Base-by-base conservation (phyloP, 2,329 filamentous ascomycete species). In the Didymella lethalis region DNA sequence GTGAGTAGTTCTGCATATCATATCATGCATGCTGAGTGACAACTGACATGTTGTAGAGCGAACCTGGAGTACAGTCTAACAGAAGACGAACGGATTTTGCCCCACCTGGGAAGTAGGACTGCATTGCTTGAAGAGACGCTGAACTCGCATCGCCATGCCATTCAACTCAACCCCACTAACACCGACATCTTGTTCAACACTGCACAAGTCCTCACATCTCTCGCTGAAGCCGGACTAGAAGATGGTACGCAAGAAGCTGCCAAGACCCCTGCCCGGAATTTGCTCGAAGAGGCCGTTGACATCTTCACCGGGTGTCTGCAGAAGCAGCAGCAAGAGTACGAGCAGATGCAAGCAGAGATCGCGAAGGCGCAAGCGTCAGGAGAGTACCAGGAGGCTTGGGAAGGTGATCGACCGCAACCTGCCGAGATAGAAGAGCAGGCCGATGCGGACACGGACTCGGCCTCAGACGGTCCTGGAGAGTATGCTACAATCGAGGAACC, bases 171-270 rank as follows among this genome's bases (percentile, higher is more conserved):
- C 23, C 81, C 84, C 48, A 82, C 86, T 40, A 90, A 90, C 70
- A 80, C 87, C 1, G 88, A 92, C 74, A 82, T 86, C 5, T 78
- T 90, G 8, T 92, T 91, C 79, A 92, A 92, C 70, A 88, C 86
- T 6, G 87, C 85, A 1, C 89, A 91, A 74, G 86, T 90, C 3
- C 79, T 91, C 36, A 88, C 86, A 0, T 86, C 84, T 62, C 79
- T 91, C 36, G 88, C 86, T 1, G 89, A 92, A 77, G 79, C 79
- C 2, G 72, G 85, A 7, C 79, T 83, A 0, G 84, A 87, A 48
- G 80, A 81, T n/a, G 82, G 81, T 41, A 81, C 82, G 6, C 67
- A 71, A 16, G 64, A 66, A 40, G 53, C 56, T 7, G 74, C 72
- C 2, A 77, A 81, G 43, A 70, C 75, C 40, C 77, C 85, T 55